Base-by-base conservation (phyloP, 2,329 filamentous ascomycete species). In the Aspergillus versicolor region DNA sequence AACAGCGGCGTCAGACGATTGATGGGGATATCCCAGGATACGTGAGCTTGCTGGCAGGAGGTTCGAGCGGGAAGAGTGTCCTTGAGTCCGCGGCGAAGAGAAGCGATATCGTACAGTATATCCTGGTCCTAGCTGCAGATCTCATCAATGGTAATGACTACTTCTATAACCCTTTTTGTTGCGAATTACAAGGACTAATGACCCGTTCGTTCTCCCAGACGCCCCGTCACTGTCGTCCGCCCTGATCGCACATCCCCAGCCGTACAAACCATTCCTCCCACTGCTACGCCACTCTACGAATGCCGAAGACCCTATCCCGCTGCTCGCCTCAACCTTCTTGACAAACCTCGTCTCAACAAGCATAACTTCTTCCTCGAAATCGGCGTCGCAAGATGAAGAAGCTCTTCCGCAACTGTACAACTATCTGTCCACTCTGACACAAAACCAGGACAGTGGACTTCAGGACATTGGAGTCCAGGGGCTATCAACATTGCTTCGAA, bases 401-500 rank as follows among this genome's bases (percentile, higher is more conserved):
- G 90, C 92, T 19, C 84, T 97, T 44, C 89, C 91, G 17, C 82
- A 91, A 67, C 82, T 97, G 49, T 90, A 94, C 75, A 88, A 84
- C 69, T 97, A 97, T 75, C 85, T 97, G 30, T 90, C 92, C 7
- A 86, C 87, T 52, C 81, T 97, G 55, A 87, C 90, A 57, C 92
- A 92, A 79, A 91, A 88, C 71, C 84, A 89, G 56, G 94, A 99
- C 75, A 89, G 90, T 54, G 91, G 91, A 40, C 82, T 96, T 56
- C 94, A 99, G 76, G 94, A 99, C 70, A 96, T 97, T 70, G 93
- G 92, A 24, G 92, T 97, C 12, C 90, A 94, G 69, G 86, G 93
- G 71, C 95, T 93, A 76, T 97, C 94, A 37, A 83, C 89, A 19
- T 81, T 99, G 32, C 81, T 99, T 32, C 88, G 91, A 60, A 90